phyloP scores from a whole-genome alignment of 2,329 filamentous ascomycete genomes.

The Pestalotiopsis sp. region DNA sequence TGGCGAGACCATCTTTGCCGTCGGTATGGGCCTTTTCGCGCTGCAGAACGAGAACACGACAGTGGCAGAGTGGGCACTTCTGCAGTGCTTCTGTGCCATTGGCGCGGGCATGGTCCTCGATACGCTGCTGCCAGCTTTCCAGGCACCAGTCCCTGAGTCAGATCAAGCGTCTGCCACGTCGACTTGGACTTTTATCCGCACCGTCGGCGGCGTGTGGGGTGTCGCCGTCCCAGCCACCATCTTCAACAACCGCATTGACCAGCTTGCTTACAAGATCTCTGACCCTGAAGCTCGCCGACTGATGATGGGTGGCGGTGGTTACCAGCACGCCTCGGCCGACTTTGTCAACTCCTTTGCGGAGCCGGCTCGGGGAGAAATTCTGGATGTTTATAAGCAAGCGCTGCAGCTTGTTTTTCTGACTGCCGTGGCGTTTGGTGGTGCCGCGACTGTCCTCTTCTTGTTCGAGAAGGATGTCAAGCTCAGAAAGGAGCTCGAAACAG shows the following conservation, averaged over 20 bases:
- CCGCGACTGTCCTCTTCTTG: conserved; percentile 1
- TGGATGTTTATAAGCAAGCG: background rate
- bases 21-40: background rate
- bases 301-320: background rate
- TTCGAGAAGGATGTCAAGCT: conserved; percentile 10
- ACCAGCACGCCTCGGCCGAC: background rate
- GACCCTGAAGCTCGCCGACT: background rate
- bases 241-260: conserved; percentile 27
- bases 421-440: conserved; percentile 1
- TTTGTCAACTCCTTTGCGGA: background rate
- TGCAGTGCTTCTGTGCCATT: conserved; percentile 30
- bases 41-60: background rate
- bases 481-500: conserved; percentile 12
- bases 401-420: background rate
- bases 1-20: background rate
- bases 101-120: conserved; percentile 40
- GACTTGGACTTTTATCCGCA: conserved; percentile 42
- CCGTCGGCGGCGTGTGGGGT: conserved; percentile 44
- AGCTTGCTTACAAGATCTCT: background rate
- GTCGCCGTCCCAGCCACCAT: conserved; percentile 42
- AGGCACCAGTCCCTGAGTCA: conserved; percentile 32
- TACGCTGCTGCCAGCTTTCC: conserved; percentile 42
- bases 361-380: background rate
- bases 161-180: conserved; percentile 35
- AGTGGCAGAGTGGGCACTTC: conserved; percentile 1